A percentile compares a stretch with the other conserved stretches of the same genome.
Evolutionary conservation across 2,329 filamentous ascomycete species (phyloP).

Genomic region (Dendrostoma leiphaemia): DNA sequence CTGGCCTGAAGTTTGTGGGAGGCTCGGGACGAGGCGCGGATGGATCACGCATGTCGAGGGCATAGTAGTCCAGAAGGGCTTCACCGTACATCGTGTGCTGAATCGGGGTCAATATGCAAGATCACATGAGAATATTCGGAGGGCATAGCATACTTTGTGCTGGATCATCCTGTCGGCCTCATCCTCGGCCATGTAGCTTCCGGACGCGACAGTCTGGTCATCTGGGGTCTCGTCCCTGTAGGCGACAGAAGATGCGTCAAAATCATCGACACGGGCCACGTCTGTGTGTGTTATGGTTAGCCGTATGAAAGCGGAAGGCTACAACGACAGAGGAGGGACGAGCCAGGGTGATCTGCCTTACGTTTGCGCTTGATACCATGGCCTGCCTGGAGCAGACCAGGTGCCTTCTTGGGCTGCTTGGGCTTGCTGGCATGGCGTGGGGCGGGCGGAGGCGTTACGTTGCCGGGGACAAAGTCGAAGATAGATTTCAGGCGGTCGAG

Average conservation of each 20-base stretch:
- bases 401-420: slow-evolving; percentile 68
- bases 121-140: not conserved
- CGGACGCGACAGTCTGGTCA: slow-evolving; percentile 78
- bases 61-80: slow-evolving; percentile 92
- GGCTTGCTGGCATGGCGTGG: slow-evolving; percentile 90
- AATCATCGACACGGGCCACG: slow-evolving; percentile 54
- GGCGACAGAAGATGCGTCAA: slow-evolving; percentile 43
- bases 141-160: slow-evolving; percentile 9
- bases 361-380: slow-evolving; percentile 13
- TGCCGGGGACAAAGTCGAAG: slow-evolving; percentile 84
- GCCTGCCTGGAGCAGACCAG: slow-evolving; percentile 29
- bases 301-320: slow-evolving; percentile 19
- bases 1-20: slow-evolving; percentile 80
- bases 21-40: slow-evolving; percentile 72
- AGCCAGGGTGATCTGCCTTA: not conserved
- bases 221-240: slow-evolving; percentile 71
- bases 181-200: slow-evolving; percentile 82
- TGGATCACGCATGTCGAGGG: slow-evolving; percentile 78
- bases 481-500: slow-evolving; percentile 81
- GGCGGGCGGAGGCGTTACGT: slow-evolving; percentile 86
- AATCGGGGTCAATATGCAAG: slow-evolving; percentile 58
- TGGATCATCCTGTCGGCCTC: slow-evolving; percentile 67
- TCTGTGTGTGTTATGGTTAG: slow-evolving; percentile 27
- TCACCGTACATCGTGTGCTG: slow-evolving; percentile 91
- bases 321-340: slow-evolving; percentile 15